A percentile compares a stretch with the other conserved stretches of the same genome.
phyloP scores from a whole-genome alignment of 352 stramenopile genomes.

The Globisporangium abappressorium region DNA sequence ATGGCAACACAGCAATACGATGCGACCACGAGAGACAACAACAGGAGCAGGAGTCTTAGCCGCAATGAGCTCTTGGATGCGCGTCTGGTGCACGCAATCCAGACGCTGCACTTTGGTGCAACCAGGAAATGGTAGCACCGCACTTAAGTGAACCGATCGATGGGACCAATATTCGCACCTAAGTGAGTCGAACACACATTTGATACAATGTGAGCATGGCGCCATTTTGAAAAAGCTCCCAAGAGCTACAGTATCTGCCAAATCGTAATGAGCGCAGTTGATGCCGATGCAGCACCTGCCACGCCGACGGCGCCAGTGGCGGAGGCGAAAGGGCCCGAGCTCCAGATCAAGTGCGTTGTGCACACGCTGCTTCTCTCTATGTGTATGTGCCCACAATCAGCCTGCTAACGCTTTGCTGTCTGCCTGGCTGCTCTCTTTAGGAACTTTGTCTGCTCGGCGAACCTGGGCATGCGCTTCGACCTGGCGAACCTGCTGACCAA shows the following conservation, averaged over 20 bases:
- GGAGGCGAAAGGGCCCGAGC: conserved; percentile 19
- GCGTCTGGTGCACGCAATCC: conserved; percentile 32
- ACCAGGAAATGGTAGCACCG: conserved; percentile 2
- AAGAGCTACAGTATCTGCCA: neutral
- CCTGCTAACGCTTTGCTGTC: neutral
- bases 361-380: neutral
- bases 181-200: conserved; percentile 5
- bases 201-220: neutral
- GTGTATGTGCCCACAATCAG: neutral
- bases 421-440: conserved; percentile 19
- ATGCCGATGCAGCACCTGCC: conserved; percentile 12
- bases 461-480: conserved; percentile 81
- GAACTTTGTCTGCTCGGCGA: conserved; percentile 79
- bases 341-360: conserved; percentile 65
- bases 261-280: conserved; percentile 5
- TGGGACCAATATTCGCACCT: neutral
- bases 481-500: conserved; percentile 67
- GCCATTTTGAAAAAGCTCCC: neutral
- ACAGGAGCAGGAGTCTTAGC: neutral
- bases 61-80: conserved; percentile 21
- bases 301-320: conserved; percentile 7
- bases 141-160: neutral
- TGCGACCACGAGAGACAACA: neutral
- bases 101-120: conserved; percentile 26
- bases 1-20: neutral